Conservation (phyloP, 768 basidiomycete species). For the Leccinum incarnatum region DNA sequence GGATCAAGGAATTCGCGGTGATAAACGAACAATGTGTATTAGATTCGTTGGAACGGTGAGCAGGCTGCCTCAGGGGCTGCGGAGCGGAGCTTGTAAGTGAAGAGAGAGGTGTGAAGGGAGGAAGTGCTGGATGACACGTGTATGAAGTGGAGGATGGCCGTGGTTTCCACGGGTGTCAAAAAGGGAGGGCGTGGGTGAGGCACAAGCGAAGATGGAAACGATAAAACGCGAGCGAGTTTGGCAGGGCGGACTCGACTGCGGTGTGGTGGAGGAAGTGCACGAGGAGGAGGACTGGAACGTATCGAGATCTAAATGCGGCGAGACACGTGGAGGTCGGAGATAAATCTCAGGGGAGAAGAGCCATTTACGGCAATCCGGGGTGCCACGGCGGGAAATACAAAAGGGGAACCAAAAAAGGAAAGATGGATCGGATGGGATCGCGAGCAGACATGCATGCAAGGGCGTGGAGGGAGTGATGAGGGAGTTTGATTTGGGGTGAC, state of each 20-base stretch:
- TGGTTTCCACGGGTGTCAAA: conserved; percentile 24
- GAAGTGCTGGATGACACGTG: conserved; percentile 23
- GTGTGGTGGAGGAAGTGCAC: conserved; percentile 11
- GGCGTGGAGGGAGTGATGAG: conserved; percentile 23
- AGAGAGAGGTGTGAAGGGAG: conserved; percentile 17
- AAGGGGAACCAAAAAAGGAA: conserved; percentile 11
- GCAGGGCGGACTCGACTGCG: conserved; percentile 21
- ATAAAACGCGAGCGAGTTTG: neutral
- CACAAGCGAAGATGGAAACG: conserved; percentile 12
- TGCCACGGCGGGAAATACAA: conserved; percentile 27
- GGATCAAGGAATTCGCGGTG: conserved; percentile 13
- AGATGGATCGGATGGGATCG: conserved; percentile 18
- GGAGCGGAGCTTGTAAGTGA: conserved; percentile 20
- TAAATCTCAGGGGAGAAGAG: conserved; percentile 23
- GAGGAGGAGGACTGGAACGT: conserved; percentile 6
- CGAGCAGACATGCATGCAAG: conserved; percentile 12
- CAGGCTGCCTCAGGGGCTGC: conserved; percentile 3
- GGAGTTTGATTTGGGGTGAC: conserved; percentile 25
- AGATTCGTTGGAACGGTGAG: conserved; percentile 5
- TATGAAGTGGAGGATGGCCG: conserved; percentile 8
- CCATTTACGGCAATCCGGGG: conserved; percentile 29
- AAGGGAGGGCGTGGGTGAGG: neutral
- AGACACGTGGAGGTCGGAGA: conserved; percentile 30
- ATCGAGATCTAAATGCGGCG: conserved; percentile 23
- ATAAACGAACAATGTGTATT: conserved; percentile 9